Conservation (phyloP, 495 filamentous ascomycete genomes). For the Mycothermus thermophilus region DNA sequence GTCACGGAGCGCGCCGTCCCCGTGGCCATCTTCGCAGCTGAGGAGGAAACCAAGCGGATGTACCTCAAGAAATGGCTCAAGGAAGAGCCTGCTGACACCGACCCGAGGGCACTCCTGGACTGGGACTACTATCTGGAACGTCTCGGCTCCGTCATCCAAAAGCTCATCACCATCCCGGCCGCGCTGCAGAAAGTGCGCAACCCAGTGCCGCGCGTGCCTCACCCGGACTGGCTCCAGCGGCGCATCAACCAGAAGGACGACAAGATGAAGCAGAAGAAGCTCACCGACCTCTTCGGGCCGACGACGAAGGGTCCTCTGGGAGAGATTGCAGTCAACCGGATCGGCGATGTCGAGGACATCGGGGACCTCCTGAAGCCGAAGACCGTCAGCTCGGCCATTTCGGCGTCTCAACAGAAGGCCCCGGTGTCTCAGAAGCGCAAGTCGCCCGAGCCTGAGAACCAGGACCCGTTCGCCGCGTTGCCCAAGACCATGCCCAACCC, state of each 20-base stretch:
- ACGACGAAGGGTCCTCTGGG: constrained; percentile 48
- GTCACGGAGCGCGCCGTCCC: constrained; percentile 92
- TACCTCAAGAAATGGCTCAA: constrained; percentile 92
- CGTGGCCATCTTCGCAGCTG: constrained; percentile 93
- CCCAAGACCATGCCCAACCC: constrained; percentile 78
- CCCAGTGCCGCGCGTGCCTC: constrained; percentile 80
- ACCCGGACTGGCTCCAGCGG: constrained; percentile 93
- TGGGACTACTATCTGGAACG: constrained; percentile 96
- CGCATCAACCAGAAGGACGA: constrained; percentile 92
- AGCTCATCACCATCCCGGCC: constrained; percentile 95
- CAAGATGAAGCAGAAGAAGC: constrained; percentile 93
- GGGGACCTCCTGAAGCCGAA: constrained; percentile 57
- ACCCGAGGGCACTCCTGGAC: constrained; percentile 75
- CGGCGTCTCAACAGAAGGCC: constrained; percentile 30
- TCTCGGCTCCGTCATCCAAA: constrained; percentile 91
- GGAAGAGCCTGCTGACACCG: constrained; percentile 87
- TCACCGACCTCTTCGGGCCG: constrained; percentile 78
- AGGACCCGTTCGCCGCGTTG: constrained; percentile 71
- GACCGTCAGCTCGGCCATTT: constrained; percentile 44
- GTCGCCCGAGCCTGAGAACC: constrained; percentile 47
- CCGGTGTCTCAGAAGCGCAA: constrained; percentile 64
- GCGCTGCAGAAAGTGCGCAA: constrained; percentile 91
- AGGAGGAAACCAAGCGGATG: constrained; percentile 68
- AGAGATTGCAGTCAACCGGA: constrained; percentile 44
- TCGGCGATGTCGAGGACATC: constrained; percentile 78